Conservation (phyloP, 2,329 filamentous ascomycete genomes). For the Tolypocladium endophyticum region DNA sequence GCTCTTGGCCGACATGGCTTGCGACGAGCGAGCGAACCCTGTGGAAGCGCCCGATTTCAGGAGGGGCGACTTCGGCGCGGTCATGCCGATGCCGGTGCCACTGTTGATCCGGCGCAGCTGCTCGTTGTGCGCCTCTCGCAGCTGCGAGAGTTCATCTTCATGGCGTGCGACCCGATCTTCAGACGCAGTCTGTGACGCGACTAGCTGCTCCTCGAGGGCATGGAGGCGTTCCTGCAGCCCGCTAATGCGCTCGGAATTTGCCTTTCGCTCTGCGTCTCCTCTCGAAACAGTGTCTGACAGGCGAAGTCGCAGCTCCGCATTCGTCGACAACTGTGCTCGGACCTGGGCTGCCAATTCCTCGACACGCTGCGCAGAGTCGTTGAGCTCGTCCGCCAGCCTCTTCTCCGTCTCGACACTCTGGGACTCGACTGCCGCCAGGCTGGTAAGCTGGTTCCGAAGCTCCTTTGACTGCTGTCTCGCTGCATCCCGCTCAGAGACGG, state of each 20-base stretch:
- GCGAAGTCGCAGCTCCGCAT: conserved; percentile 63
- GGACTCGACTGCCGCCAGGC: conserved; percentile 45
- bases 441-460: conserved; percentile 51
- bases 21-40: conserved; percentile 25
- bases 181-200: conserved; percentile 72
- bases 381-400: conserved; percentile 58
- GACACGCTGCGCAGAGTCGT: conserved; percentile 63
- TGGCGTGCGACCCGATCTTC: conserved; percentile 76
- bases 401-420: conserved; percentile 48
- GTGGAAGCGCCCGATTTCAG: conserved; percentile 22
- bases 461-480: conserved; percentile 54
- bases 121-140: conserved; percentile 67
- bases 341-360: conserved; percentile 74
- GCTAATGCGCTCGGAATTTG: conserved; percentile 73
- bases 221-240: conserved; percentile 73
- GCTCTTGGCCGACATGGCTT: conserved; percentile 49
- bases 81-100: conserved; percentile 18
- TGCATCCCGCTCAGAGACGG: conserved; percentile 62
- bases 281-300: conserved; percentile 70
- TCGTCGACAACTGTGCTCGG: conserved; percentile 67
- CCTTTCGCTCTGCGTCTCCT: conserved; percentile 73
- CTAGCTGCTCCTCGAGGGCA: conserved; percentile 71
- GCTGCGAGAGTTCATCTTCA: conserved; percentile 68
- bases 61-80: conserved; percentile 20
- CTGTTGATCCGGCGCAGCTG: conserved; percentile 67